Evolutionary conservation across 139 green algal species (phyloP).

Genomic region (Auxenochlorella pyrenoidosa): DNA sequence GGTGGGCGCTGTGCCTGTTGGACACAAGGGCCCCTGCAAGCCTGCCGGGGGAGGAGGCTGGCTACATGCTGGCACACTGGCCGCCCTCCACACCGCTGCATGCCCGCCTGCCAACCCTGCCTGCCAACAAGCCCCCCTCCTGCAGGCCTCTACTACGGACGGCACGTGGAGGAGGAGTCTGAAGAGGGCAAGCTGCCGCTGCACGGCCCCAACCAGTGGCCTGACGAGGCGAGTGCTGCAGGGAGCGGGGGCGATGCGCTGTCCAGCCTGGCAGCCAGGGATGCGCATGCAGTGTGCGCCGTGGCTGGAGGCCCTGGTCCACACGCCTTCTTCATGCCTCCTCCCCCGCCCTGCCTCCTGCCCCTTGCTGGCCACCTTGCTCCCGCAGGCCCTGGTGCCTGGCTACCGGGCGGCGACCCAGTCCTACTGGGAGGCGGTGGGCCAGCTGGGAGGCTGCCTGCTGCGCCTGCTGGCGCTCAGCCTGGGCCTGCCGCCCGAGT

Average conservation of each 20-base stretch:
- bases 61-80: no score
- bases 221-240: slow-evolving; percentile 34
- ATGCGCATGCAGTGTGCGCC: background rate
- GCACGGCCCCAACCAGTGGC: slow-evolving; percentile 95
- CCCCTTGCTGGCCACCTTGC: background rate
- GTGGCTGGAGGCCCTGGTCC: background rate
- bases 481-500: slow-evolving; percentile 69
- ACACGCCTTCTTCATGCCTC: background rate
- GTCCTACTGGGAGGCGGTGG: slow-evolving; percentile 69
- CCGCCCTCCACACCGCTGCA: no score
- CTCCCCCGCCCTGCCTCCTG: background rate
- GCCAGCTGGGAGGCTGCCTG: slow-evolving; percentile 61
- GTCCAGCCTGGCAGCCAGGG: no score
- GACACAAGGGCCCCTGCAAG: no score
- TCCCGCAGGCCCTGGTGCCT: slow-evolving; percentile 50
- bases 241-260: no score
- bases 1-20: slow-evolving; percentile 30
- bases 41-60: no score
- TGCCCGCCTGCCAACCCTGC: no score
- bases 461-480: slow-evolving; percentile 81
- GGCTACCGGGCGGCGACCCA: slow-evolving; percentile 54
- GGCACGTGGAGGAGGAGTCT: slow-evolving; percentile 60
- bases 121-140: no score
- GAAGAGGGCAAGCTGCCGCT: slow-evolving; percentile 75
- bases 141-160: slow-evolving; percentile 77